phyloP scores from a whole-genome alignment of 345 rosid genomes.

The Abelmoschus esculentus region DNA sequence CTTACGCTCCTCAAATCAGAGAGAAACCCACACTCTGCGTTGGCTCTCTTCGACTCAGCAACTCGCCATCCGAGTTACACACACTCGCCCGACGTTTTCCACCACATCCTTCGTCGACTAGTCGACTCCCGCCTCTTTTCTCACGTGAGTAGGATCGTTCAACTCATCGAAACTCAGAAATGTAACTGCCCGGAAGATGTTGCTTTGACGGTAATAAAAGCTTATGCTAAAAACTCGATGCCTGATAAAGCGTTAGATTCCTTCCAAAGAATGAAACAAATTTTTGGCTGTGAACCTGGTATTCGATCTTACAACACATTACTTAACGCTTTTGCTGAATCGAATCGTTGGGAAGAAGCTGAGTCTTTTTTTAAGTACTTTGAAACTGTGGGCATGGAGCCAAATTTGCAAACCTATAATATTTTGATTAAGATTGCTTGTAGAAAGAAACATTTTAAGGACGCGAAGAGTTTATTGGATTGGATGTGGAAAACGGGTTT shows the following conservation, averaged over 20 bases:
- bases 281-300: conserved; percentile 72
- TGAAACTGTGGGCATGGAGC: conserved; percentile 38
- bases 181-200: conserved; percentile 75
- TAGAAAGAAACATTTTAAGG: conserved; percentile 50
- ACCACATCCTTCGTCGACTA: conserved; percentile 74
- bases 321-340: conserved; percentile 53
- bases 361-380: conserved; percentile 45
- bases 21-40: conserved; percentile 41
- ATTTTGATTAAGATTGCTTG: conserved; percentile 67
- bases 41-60: conserved; percentile 59
- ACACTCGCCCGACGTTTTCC: conserved; percentile 60
- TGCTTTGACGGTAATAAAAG: conserved; percentile 54
- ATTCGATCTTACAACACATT: conserved; percentile 59
- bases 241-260: conserved; percentile 50
- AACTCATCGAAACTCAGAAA: conserved; percentile 44
- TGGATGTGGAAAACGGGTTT: conserved; percentile 54
- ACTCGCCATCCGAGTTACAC: conserved; percentile 39
- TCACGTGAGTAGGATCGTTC: conserved; percentile 47
- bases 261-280: conserved; percentile 53
- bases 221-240: conserved; percentile 55
- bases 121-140: conserved; percentile 32
- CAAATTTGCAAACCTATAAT: conserved; percentile 69
- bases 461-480: conserved; percentile 44
- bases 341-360: conserved; percentile 47
- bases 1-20: conserved; percentile 60